A percentile compares a stretch with the other conserved stretches of the same genome.
Evolutionary conservation across 768 basidiomycete species (phyloP).

Genomic region (Ramaria sp.): DNA sequence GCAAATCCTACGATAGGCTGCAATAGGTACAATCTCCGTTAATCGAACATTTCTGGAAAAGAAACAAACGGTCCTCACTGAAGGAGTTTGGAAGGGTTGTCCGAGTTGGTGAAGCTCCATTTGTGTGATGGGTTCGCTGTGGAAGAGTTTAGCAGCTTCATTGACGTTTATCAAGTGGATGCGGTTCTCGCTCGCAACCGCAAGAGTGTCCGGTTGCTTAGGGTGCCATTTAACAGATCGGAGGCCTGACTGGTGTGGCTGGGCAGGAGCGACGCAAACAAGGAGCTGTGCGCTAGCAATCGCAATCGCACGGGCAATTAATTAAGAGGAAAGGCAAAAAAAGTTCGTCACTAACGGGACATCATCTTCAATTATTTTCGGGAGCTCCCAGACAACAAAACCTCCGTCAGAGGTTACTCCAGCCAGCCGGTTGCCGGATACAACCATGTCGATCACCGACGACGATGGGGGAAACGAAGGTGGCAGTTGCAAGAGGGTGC

Average conservation of each 20-base stretch:
- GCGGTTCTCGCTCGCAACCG: conserved; percentile 70
- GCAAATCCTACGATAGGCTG: conserved; percentile 78
- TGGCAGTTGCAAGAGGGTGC: conserved; percentile 71
- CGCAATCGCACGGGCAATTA: too few relatives aligned
- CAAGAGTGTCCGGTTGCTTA: conserved; percentile 66
- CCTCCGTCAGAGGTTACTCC: conserved; percentile 85
- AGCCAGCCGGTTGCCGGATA: conserved; percentile 69
- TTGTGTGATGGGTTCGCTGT: conserved; percentile 57
- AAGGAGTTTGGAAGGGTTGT: conserved; percentile 55
- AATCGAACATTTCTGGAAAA: not conserved
- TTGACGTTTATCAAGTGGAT: conserved; percentile 68
- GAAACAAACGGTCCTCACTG: conserved; percentile 35
- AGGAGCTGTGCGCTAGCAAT: conserved; percentile 48
- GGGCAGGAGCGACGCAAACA: conserved; percentile 56
- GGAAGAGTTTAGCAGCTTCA: conserved; percentile 46
- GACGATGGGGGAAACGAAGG: conserved; percentile 46
- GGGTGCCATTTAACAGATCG: conserved; percentile 87
- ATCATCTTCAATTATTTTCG: conserved; percentile 75
- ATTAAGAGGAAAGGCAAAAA: not conserved
- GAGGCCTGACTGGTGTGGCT: conserved; percentile 42
- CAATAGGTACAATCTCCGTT: not conserved
- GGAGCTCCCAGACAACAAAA: conserved; percentile 82
- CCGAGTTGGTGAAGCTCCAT: conserved; percentile 59
- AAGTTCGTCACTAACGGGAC: conserved; percentile 50
- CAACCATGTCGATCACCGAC: conserved; percentile 78